Evolutionary conservation across 2,329 filamentous ascomycete genomes (phyloP).

Genomic region (Fusarium lateritium): DNA sequence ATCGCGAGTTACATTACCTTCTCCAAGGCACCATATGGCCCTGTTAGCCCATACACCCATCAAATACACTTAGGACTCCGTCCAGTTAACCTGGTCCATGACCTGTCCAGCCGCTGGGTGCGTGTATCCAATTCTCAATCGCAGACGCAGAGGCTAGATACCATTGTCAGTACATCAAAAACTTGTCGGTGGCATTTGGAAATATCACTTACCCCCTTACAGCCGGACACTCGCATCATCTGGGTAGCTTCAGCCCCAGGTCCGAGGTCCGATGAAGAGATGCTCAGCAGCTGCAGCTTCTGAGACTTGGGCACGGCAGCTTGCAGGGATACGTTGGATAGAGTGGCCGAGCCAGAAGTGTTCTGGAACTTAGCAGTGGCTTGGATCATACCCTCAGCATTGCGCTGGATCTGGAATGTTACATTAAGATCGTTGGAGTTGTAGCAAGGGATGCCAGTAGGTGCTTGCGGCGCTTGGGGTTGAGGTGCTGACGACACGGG

Average conservation of each 20-base stretch:
- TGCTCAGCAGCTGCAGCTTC: constrained; percentile 91
- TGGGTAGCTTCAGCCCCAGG: constrained; percentile 89
- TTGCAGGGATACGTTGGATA: constrained; percentile 87
- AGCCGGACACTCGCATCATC: constrained; percentile 87
- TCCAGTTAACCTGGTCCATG: constrained; percentile 97
- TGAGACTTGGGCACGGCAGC: constrained; percentile 97
- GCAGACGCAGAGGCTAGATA: constrained; percentile 82
- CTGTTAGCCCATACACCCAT: constrained; percentile 7
- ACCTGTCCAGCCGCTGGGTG: constrained; percentile 79
- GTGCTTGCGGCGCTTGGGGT: constrained; percentile 56
- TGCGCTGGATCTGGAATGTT: constrained; percentile 87
- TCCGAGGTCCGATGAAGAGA: constrained; percentile 83
- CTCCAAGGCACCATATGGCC: constrained; percentile 22
- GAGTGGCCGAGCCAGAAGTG: constrained; percentile 72
- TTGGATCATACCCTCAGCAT: constrained; percentile 83
- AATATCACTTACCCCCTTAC: constrained; percentile 85
- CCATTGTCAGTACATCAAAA: constrained; percentile 10
- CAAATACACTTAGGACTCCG: constrained; percentile 69
- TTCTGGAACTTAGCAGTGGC: constrained; percentile 89
- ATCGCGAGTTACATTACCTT: constrained; percentile 38
- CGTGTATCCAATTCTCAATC: constrained; percentile 86
- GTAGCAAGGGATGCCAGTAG: constrained; percentile 80
- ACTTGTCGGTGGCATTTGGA: neutral
- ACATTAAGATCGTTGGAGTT: constrained; percentile 88
- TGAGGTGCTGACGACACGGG: constrained; percentile 60